These are phyloP conservation scores for Colletotrichum paranaense DNA, from an alignment of 2,329 filamentous ascomycete genomes.

Conservation along the genomic window DNA sequence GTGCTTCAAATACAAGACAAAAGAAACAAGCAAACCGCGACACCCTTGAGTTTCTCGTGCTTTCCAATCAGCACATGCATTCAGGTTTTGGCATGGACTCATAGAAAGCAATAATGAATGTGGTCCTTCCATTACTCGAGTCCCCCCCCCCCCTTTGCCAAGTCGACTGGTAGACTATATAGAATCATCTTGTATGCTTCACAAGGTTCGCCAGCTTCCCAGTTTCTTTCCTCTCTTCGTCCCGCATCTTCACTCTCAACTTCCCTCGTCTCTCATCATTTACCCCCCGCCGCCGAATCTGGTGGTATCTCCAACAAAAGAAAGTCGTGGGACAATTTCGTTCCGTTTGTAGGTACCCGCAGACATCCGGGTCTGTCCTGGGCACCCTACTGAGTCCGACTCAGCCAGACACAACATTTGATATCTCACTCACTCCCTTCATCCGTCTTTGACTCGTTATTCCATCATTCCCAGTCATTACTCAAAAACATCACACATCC, in stretches of 20 bases:
- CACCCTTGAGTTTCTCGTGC: neutral
- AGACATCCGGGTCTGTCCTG: neutral
- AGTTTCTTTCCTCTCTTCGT: neutral
- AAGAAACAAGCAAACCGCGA: neutral
- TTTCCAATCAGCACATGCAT: neutral
- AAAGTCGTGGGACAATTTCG: neutral
- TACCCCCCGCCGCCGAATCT: too few species aligned
- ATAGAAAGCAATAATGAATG: neutral
- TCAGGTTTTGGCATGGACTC: neutral
- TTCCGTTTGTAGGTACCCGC: neutral
- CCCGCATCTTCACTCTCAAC: too few species aligned
- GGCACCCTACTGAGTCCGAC: neutral
- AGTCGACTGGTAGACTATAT: neutral
- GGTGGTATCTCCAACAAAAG: slow-evolving; percentile 14
- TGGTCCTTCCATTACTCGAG: neutral
- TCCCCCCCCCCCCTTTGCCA: too few species aligned
- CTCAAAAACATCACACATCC: neutral
- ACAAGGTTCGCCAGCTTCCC: neutral
- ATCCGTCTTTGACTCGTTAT: neutral
- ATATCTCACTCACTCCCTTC: neutral
- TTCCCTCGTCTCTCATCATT: neutral
- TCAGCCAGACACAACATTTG: too few species aligned
- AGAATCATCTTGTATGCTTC: neutral
- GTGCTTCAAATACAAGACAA: neutral
- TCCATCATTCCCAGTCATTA: neutral